Evolutionary conservation across 2,329 filamentous ascomycete genomes (phyloP).

Genomic region (Pseudopithomyces chartarum): DNA sequence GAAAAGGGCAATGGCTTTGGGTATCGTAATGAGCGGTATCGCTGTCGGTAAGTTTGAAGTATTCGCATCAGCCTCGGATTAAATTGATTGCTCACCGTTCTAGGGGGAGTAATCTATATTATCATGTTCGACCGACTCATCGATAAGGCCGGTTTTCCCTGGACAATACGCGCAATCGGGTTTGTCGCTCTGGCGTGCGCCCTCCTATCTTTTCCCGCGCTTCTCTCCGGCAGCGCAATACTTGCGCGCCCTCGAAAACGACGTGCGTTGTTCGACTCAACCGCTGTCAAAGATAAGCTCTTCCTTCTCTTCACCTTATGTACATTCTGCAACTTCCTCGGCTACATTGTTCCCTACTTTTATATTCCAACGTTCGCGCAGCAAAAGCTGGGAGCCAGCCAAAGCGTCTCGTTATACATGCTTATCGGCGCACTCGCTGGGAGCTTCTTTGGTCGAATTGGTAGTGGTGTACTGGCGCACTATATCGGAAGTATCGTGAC

Average conservation of each 20-base stretch:
- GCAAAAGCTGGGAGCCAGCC: conserved; percentile 33
- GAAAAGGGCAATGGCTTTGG: conserved; percentile 40
- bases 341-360: conserved; percentile 46
- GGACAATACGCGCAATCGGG: conserved; percentile 43
- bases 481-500: conserved; percentile 39
- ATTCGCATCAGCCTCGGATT: too few species aligned
- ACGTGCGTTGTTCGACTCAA: conserved; percentile 38
- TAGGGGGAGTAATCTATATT: conserved; percentile 44
- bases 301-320: conserved; percentile 43
- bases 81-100: conserved; percentile 10
- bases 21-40: conserved; percentile 45
- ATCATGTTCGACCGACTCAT: conserved; percentile 41
- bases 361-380: conserved; percentile 44
- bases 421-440: conserved; percentile 35
- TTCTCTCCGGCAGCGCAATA: conserved; percentile 40
- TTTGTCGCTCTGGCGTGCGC: conserved; percentile 39
- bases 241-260: conserved; percentile 28
- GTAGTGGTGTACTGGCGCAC: conserved; percentile 37
- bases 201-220: conserved; percentile 40
- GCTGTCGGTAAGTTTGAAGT: conserved; percentile 36
- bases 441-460: conserved; percentile 42
- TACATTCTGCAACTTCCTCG: conserved; percentile 42
- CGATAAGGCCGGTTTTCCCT: conserved; percentile 36
- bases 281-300: conserved; percentile 38
- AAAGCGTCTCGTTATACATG: conserved; percentile 38